Conservation (phyloP, 116 monocot species). For the Papilionanthe hybrid region DNA sequence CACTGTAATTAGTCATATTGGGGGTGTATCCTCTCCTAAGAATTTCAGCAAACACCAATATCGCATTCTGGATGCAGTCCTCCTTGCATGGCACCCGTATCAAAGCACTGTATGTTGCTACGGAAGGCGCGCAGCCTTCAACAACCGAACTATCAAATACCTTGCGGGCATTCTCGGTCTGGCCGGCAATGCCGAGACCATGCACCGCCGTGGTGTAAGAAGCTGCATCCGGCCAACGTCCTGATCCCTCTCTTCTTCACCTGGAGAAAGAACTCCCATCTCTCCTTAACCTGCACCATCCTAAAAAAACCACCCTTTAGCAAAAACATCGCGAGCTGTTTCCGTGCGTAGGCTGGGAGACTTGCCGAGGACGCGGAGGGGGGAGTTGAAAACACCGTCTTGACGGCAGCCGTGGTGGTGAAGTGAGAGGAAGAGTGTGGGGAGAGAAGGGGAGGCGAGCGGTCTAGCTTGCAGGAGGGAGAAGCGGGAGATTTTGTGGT, state of each 20-base stretch:
- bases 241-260: constrained; percentile 61
- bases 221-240: constrained; percentile 59
- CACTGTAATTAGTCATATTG: constrained; percentile 63
- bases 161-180: constrained; percentile 46
- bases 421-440: constrained; percentile 72
- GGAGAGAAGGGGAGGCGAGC: constrained; percentile 25
- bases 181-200: constrained; percentile 74
- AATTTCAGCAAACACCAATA: constrained; percentile 69
- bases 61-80: constrained; percentile 47
- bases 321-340: constrained; percentile 53
- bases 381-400: constrained; percentile 57
- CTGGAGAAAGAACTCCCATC: constrained; percentile 55
- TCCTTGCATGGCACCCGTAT: constrained; percentile 83
- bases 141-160: constrained; percentile 72
- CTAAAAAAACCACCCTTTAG: constrained; percentile 66
- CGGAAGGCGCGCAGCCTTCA: constrained; percentile 50
- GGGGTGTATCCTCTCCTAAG: constrained; percentile 41
- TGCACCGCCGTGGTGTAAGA: constrained; percentile 73
- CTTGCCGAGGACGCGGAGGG: constrained; percentile 66
- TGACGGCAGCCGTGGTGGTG: constrained; percentile 46
- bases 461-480: constrained; percentile 23
- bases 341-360: constrained; percentile 58
- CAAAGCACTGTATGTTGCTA: constrained; percentile 74
- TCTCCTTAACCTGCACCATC: constrained; percentile 47
- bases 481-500: background rate